Evolutionary conservation across 1,284 basidiomycete species (phyloP), one percentile per base, ranked within the genome.

Genomic region (Coriolopsis trogii): DNA sequence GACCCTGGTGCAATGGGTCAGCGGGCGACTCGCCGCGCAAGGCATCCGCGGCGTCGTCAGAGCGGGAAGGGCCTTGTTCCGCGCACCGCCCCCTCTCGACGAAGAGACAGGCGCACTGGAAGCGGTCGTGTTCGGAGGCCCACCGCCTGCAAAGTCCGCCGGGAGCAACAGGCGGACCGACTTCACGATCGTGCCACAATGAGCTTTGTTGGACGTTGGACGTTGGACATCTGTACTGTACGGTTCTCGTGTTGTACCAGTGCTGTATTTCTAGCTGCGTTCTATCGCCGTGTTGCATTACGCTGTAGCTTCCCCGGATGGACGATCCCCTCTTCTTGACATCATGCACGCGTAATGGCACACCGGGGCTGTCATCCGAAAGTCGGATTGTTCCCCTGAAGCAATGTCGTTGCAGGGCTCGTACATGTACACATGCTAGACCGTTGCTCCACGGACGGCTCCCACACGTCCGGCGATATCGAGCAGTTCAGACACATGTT

Each of bases 1-100:
- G 56, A 76, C 79, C 6, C 67, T 85, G 34, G 77, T 77, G 2
- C 81, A 87, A 56, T 91, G 87, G 86, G 73, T 89, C 37, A 74
- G 75, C 38, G 77, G 81, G 38, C 77, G 88, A 31, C 67, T 85
- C 18, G 73, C 80, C 2, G 87, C 82, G 18, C 73, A 74, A 48
- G 76, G 80, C 18, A 67, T 89, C 43, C 76, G 66, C 21, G 59
- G 60, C 21, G 37, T 67, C 39, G 66, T 64, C 23, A 58, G 65
- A 23, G 60, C 64, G 9, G 63, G 63, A 20, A 42, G 62, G n/a
- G 62, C 61, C 25, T 48, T 64, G 38, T 49, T 65, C 30, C 41
- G 56, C 37, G 40, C 56, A 16, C 49, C 50, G n/a, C 21, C 49
- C 6, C n/a, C 44, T 5, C 42, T 34, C 26, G 64, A 64, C 33